Percentiles rank a stretch among this genome's conserved stretches.
Conservation (phyloP, 805 yeast species). For the Saturnispora galanensis region DNA sequence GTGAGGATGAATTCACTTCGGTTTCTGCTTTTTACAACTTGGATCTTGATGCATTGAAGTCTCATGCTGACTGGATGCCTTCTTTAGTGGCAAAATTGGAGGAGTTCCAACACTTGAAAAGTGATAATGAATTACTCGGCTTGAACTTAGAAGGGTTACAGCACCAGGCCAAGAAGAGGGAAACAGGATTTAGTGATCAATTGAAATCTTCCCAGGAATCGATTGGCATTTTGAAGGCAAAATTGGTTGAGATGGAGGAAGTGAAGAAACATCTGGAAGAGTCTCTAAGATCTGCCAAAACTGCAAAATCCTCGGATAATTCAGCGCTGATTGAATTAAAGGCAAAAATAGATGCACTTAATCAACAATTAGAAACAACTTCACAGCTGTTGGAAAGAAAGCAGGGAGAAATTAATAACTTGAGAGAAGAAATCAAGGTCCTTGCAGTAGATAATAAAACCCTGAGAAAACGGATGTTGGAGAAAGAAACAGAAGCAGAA, state of each 20-base stretch:
- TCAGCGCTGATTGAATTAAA: conserved; percentile 11
- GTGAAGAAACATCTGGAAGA: conserved; percentile 16
- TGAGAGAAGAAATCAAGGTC: conserved; percentile 34
- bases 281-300: background rate
- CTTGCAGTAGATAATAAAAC: conserved; percentile 32
- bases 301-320: conserved; percentile 4
- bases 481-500: conserved; percentile 27
- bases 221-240: conserved; percentile 17
- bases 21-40: conserved; percentile 29
- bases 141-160: conserved; percentile 33
- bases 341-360: conserved; percentile 13
- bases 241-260: conserved; percentile 14
- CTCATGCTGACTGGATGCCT: conserved; percentile 16
- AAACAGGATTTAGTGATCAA: conserved; percentile 26
- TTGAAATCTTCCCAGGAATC: conserved; percentile 18
- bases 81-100: conserved; percentile 24
- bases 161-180: conserved; percentile 25
- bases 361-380: conserved; percentile 24
- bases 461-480: conserved; percentile 34
- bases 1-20: conserved; percentile 13
- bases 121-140: conserved; percentile 29
- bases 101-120: conserved; percentile 29
- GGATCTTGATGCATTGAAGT: conserved; percentile 17
- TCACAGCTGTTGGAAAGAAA: conserved; percentile 29
- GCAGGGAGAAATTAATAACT: conserved; percentile 27